These are phyloP conservation scores for Pseudopithomyces chartarum DNA, from an alignment of 2,329 filamentous ascomycete species.

Conservation along the genomic window DNA sequence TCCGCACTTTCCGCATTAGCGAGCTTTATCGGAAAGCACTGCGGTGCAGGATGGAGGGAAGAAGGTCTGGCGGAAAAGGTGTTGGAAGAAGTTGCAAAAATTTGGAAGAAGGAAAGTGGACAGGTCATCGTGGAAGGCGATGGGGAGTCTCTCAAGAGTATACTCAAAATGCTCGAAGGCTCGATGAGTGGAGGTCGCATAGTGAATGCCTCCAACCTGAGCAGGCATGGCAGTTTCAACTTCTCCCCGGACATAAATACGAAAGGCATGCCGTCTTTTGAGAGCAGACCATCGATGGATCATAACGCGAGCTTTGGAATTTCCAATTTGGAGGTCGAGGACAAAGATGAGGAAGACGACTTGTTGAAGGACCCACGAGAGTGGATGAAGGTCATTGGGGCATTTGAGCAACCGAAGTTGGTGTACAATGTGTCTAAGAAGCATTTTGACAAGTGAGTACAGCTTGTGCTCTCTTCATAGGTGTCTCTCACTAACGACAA, in stretches of 20 bases:
- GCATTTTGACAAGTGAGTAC: conserved; percentile 76
- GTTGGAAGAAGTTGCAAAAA: conserved; percentile 85
- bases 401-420: conserved; percentile 83
- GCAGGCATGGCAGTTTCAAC: conserved; percentile 67
- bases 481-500: conserved; percentile 15
- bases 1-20: conserved; percentile 84
- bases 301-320: conserved; percentile 69
- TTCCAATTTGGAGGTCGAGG: conserved; percentile 55
- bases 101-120: conserved; percentile 88
- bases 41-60: conserved; percentile 94
- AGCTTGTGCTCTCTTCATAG: conserved; percentile 11
- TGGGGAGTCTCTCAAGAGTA: conserved; percentile 70
- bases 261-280: conserved; percentile 7
- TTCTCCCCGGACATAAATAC: conserved; percentile 55
- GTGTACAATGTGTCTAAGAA: conserved; percentile 81
- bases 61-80: conserved; percentile 91
- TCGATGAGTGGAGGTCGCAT: conserved; percentile 87
- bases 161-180: conserved; percentile 81
- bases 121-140: conserved; percentile 90
- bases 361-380: conserved; percentile 70
- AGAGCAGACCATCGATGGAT: conserved; percentile 50
- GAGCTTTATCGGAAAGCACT: conserved; percentile 88
- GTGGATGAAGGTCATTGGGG: conserved; percentile 83
- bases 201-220: conserved; percentile 59
- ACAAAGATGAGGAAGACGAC: conserved; percentile 65